Conservation (phyloP, 495 filamentous ascomycete species). For the Halenospora varia region DNA sequence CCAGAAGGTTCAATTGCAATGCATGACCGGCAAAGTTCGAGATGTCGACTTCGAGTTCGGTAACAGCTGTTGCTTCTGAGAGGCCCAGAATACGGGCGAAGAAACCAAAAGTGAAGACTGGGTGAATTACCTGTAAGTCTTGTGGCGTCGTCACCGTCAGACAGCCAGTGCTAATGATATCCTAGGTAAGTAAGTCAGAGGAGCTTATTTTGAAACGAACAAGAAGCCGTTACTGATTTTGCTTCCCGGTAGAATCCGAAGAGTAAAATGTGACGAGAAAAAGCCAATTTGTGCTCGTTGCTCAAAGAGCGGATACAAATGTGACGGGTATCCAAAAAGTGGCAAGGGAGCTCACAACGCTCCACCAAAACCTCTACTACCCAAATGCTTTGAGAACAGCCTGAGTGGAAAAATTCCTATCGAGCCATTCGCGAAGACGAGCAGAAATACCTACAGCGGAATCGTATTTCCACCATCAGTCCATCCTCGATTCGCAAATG, state of each 20-base stretch:
- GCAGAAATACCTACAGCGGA: too few species aligned
- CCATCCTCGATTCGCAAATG: constrained; percentile 30
- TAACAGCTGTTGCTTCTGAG: too few species aligned
- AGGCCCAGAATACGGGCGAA: too few species aligned
- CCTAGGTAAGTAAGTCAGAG: neutral
- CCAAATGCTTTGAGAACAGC: too few species aligned
- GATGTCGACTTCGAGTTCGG: too few species aligned
- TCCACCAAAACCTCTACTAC: constrained; percentile 21
- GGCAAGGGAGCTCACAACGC: too few species aligned
- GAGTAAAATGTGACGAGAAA: constrained; percentile 62
- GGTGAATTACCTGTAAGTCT: neutral
- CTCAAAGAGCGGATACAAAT: constrained; percentile 41
- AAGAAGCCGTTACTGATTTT: neutral
- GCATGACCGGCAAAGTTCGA: too few species aligned
- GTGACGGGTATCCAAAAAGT: constrained; percentile 47
- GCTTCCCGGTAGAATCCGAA: constrained; percentile 54
- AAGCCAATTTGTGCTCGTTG: constrained; percentile 54
- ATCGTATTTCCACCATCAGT: constrained; percentile 24
- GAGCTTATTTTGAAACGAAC: neutral
- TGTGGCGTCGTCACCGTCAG: neutral
- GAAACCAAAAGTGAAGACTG: neutral
- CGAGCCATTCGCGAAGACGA: too few species aligned
- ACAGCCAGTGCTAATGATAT: neutral
- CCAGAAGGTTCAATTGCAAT: too few species aligned
- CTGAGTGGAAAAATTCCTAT: too few species aligned